A percentile compares a stretch with the other conserved stretches of the same genome.
Conservation (phyloP, 257 asterid genomes). For the Gentiana dahurica region DNA sequence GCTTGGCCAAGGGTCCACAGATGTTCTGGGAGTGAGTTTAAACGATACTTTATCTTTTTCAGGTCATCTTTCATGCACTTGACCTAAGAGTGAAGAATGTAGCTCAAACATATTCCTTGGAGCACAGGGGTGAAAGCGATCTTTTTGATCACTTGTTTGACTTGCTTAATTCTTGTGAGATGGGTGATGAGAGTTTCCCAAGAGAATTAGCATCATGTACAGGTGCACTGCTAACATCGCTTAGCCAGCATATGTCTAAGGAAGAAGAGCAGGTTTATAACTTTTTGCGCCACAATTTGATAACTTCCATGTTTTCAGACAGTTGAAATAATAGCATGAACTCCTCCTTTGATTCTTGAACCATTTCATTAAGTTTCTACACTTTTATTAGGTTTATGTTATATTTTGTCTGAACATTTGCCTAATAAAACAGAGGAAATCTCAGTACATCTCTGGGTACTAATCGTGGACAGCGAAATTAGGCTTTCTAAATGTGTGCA, state of each 20-base stretch:
- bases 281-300: no score
- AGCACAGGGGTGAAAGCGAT: slow-evolving; percentile 41
- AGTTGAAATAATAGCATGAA: no score
- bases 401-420: no score
- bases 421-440: no score
- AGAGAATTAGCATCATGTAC: slow-evolving; percentile 37
- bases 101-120: slow-evolving; percentile 37
- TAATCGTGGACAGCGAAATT: no score
- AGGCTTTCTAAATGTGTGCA: no score
- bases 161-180: slow-evolving; percentile 23
- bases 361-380: not conserved
- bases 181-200: slow-evolving; percentile 20
- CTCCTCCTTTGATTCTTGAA: no score
- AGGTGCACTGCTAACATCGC: slow-evolving; percentile 37
- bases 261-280: slow-evolving; percentile 37
- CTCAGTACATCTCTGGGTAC: no score
- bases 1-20: no score
- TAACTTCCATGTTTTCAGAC: no score
- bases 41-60: slow-evolving; percentile 6
- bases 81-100: slow-evolving; percentile 43
- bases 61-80: slow-evolving; percentile 47
- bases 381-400: not conserved
- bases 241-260: slow-evolving; percentile 38
- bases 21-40: no score
- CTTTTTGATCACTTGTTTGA: slow-evolving; percentile 41